Evolutionary conservation across 352 stramenopile species (phyloP).

Genomic region (Pythium folliculosum): DNA sequence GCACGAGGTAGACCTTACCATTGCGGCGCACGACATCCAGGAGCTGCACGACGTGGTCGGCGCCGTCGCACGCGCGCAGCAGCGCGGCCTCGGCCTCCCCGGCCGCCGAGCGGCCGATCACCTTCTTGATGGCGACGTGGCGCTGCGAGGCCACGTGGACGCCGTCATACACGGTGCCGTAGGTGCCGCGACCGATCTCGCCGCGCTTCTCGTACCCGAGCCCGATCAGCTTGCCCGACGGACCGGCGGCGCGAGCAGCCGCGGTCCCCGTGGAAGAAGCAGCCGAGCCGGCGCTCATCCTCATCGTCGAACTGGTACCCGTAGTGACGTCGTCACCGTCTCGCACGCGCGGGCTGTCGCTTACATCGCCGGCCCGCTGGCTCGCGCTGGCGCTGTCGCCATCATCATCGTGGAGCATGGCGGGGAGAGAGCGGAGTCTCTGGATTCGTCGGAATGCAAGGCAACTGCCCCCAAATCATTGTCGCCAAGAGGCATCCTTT

Average conservation of each 20-base stretch:
- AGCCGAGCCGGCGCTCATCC: conserved; percentile 25
- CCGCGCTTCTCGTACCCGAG: conserved; percentile 62
- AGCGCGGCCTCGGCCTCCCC: conserved; percentile 55
- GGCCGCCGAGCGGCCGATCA: conserved; percentile 41
- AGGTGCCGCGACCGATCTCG: conserved; percentile 83
- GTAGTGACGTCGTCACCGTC: conserved; percentile 26
- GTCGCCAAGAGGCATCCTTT: neutral
- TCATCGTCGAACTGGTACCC: conserved; percentile 21
- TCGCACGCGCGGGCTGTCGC: conserved; percentile 5
- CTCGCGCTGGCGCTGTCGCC: conserved; percentile 6
- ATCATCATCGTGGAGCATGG: conserved; percentile 13
- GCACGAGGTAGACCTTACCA: conserved; percentile 69
- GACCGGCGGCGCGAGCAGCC: neutral
- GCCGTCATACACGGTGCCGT: conserved; percentile 74
- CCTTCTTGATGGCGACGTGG: conserved; percentile 80
- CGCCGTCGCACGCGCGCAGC: conserved; percentile 47
- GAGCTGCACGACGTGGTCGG: conserved; percentile 63
- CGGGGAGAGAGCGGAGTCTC: neutral
- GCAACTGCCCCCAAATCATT: conserved; percentile 5
- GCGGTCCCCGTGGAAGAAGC: neutral
- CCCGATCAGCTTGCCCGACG: conserved; percentile 50
- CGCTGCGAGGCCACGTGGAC: conserved; percentile 35
- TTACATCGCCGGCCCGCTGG: neutral
- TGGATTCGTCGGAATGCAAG: conserved; percentile 6
- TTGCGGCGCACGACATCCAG: conserved; percentile 57